A percentile compares a stretch with the other conserved stretches of the same genome.
phyloP scores from a whole-genome alignment of 208 protist genomes.

The Leishmania tarentolae region DNA sequence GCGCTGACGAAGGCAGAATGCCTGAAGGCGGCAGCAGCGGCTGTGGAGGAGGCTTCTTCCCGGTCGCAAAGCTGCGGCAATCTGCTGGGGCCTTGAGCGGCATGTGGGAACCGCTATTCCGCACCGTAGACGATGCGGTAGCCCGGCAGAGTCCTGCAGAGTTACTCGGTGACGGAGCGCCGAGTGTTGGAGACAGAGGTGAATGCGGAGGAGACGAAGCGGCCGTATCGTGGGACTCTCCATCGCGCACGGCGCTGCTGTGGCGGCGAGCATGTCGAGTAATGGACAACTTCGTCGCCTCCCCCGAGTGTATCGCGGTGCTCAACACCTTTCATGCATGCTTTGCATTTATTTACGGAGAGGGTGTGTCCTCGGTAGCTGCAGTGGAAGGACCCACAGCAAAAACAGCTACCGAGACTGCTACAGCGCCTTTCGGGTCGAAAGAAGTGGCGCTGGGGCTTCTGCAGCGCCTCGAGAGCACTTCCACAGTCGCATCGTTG shows the following conservation, averaged over 20 bases:
- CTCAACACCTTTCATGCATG: constrained; percentile 54
- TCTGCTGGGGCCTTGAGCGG: constrained; percentile 45
- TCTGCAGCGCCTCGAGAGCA: background rate
- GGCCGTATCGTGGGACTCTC: background rate
- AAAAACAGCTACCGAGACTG: background rate
- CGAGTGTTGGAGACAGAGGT: background rate
- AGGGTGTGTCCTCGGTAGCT: background rate
- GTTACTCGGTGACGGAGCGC: background rate
- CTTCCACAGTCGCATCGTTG: background rate
- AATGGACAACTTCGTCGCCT: constrained; percentile 20
- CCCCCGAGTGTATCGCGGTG: constrained; percentile 39
- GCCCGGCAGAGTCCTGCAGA: background rate
- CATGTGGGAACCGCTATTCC: constrained; percentile 73
- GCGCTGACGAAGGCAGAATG: background rate
- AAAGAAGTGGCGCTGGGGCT: background rate
- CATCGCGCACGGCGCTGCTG: constrained; percentile 1
- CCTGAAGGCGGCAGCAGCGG: background rate
- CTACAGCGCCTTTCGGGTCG: background rate
- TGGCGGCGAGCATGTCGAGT: constrained; percentile 18
- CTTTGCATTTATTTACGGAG: constrained; percentile 67
- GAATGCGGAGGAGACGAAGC: background rate
- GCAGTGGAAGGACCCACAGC: background rate
- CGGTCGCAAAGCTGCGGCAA: constrained; percentile 41
- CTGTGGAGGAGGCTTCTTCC: constrained; percentile 35
- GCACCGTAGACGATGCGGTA: constrained; percentile 41